Conservation (phyloP, 2,329 filamentous ascomycete species). For the Acrodontium crateriforme region DNA sequence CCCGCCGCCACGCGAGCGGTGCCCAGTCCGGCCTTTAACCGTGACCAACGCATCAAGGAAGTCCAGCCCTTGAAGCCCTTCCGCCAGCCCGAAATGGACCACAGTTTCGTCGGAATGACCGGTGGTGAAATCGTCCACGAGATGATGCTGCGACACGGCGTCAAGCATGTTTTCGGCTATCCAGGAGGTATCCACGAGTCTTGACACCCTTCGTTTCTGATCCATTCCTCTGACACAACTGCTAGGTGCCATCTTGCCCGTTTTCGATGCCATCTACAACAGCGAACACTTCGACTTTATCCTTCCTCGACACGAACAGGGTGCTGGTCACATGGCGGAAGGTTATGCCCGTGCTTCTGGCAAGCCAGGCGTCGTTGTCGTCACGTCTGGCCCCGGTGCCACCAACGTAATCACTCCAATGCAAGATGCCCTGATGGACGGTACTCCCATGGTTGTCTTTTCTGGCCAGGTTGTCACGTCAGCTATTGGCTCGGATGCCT, state of each 20-base stretch:
- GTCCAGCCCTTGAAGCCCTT: slow-evolving; percentile 34
- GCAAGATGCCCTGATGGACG: slow-evolving; percentile 90
- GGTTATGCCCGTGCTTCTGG: slow-evolving; percentile 90
- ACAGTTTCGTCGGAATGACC: slow-evolving; percentile 76
- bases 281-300: slow-evolving; percentile 94
- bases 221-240: too few relatives aligned
- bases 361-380: slow-evolving; percentile 87
- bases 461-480: slow-evolving; percentile 81
- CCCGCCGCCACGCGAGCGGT: slow-evolving; percentile 26
- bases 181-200: background rate
- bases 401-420: slow-evolving; percentile 95
- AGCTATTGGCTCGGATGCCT: slow-evolving; percentile 87
- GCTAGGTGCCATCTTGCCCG: slow-evolving; percentile 91
- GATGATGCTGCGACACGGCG: slow-evolving; percentile 89
- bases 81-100: slow-evolving; percentile 37
- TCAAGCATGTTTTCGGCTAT: slow-evolving; percentile 84
- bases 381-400: slow-evolving; percentile 90
- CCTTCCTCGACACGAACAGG: slow-evolving; percentile 90
- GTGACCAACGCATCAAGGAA: slow-evolving; percentile 27
- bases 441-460: slow-evolving; percentile 92
- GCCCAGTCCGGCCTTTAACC: slow-evolving; percentile 37
- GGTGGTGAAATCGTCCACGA: slow-evolving; percentile 97
- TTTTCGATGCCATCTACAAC: slow-evolving; percentile 98
- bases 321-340: slow-evolving; percentile 96
- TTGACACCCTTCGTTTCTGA: too few relatives aligned